Percentiles rank a stretch among this genome's conserved stretches.
Conservation (phyloP, 2,329 filamentous ascomycete species). For the Fusarium domesticum region DNA sequence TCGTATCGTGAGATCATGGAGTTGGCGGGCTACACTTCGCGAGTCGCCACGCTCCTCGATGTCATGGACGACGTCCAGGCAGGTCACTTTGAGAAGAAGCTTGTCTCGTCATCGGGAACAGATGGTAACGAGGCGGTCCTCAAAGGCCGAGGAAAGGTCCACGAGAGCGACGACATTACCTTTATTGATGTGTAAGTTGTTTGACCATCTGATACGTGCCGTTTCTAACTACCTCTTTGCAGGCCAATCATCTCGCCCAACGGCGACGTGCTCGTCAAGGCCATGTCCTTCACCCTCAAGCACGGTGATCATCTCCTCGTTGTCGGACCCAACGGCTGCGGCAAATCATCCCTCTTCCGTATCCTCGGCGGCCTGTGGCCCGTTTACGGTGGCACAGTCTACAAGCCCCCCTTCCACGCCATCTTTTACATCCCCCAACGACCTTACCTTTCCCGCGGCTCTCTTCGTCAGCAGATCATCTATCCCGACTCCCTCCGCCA, state of each 20-base stretch:
- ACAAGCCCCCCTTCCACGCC: constrained; percentile 85
- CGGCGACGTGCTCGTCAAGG: constrained; percentile 83
- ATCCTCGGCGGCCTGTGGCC: constrained; percentile 97
- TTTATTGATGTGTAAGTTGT: constrained; percentile 71
- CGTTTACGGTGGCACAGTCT: constrained; percentile 89
- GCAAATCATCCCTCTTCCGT: constrained; percentile 92
- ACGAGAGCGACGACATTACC: constrained; percentile 79
- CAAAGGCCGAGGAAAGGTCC: constrained; percentile 73
- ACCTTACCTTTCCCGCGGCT: constrained; percentile 87
- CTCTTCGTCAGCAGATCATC: constrained; percentile 92
- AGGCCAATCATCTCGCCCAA: constrained; percentile 93
- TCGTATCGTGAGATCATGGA: constrained; percentile 97
- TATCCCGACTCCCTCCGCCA: constrained; percentile 88
- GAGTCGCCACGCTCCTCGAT: constrained; percentile 83
- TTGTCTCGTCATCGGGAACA: constrained; percentile 83
- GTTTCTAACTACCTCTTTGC: constrained; percentile 16
- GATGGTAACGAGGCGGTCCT: constrained; percentile 82
- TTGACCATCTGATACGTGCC: not conserved
- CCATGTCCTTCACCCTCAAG: constrained; percentile 81
- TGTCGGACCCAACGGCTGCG: constrained; percentile 94
- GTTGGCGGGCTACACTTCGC: constrained; percentile 89
- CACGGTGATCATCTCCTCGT: constrained; percentile 90
- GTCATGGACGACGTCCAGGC: constrained; percentile 92
- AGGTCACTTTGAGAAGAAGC: constrained; percentile 92
- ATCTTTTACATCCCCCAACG: constrained; percentile 99